A percentile compares a stretch with the other conserved stretches of the same genome.
Evolutionary conservation across 768 basidiomycete genomes (phyloP).

Genomic region (Clavulina sp.): DNA sequence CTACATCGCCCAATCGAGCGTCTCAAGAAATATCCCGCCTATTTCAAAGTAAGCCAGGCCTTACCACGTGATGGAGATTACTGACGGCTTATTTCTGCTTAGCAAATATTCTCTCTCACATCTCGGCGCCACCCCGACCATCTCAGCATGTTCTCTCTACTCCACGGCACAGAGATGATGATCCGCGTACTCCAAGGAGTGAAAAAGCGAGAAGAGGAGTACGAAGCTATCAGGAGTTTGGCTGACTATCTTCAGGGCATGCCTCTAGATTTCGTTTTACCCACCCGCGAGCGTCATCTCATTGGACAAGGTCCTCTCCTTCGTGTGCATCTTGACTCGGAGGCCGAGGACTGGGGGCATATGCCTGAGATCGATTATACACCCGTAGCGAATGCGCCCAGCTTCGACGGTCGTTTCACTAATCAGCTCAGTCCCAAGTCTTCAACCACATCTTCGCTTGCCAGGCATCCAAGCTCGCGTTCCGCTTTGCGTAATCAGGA

Average conservation of each 20-base stretch:
- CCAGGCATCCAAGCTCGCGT: no score
- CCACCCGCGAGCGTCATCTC: constrained; percentile 55
- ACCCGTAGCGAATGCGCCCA: no score
- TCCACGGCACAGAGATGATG: constrained; percentile 49
- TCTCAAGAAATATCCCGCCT: constrained; percentile 48
- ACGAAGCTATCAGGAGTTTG: constrained; percentile 51
- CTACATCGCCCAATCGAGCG: constrained; percentile 61
- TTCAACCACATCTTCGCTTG: no score
- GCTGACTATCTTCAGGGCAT: constrained; percentile 42
- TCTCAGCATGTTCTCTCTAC: constrained; percentile 42
- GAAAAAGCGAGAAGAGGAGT: constrained; percentile 72
- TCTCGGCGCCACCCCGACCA: constrained; percentile 55
- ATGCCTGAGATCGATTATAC: no score
- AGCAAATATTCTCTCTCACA: constrained; percentile 58
- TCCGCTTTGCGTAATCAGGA: no score
- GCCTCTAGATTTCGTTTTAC: constrained; percentile 34
- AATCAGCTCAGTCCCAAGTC: no score
- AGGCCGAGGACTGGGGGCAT: no score
- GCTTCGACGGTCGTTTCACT: no score
- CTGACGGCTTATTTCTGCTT: constrained; percentile 8
- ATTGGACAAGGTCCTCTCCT: constrained; percentile 47
- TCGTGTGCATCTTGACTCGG: constrained; percentile 25
- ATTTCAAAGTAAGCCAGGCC: constrained; percentile 47
- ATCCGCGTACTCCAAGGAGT: constrained; percentile 72
- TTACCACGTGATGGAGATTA: neutral